A percentile compares a stretch with the other conserved stretches of the same genome.
phyloP scores from a whole-genome alignment of 306 rosid species.

The Cicer arietinum region DNA sequence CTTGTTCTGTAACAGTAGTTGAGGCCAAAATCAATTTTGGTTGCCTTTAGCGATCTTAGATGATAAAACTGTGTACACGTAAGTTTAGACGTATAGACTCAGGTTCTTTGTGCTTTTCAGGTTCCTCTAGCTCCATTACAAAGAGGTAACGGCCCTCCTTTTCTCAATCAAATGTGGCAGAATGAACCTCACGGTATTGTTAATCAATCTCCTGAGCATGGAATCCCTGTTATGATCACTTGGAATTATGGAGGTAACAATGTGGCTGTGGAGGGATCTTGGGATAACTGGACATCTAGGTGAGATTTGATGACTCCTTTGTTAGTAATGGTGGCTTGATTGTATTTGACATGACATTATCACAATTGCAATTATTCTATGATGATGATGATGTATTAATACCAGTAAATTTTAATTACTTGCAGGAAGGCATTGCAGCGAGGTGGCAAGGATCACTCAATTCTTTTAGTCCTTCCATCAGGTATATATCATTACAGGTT shows the following conservation, averaged over 20 bases:
- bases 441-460: slow-evolving; percentile 79
- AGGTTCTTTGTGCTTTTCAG: slow-evolving; percentile 57
- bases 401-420: slow-evolving; percentile 36
- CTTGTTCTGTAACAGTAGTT: not conserved
- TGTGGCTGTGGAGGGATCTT: slow-evolving; percentile 89
- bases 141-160: slow-evolving; percentile 62
- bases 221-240: slow-evolving; percentile 77
- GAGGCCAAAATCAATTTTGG: slow-evolving; percentile 14
- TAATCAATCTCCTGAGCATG: slow-evolving; percentile 69
- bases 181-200: slow-evolving; percentile 54
- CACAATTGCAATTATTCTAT: slow-evolving; percentile 24
- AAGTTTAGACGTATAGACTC: slow-evolving; percentile 15
- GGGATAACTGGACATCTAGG: slow-evolving; percentile 96
- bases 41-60: slow-evolving; percentile 12
- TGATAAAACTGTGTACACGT: not conserved
- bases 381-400: slow-evolving; percentile 21
- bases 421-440: slow-evolving; percentile 80
- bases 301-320: slow-evolving; percentile 41
- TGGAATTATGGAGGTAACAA: slow-evolving; percentile 80
- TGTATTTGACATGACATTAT: slow-evolving; percentile 28
- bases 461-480: slow-evolving; percentile 75
- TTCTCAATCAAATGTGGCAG: slow-evolving; percentile 61
- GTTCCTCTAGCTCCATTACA: slow-evolving; percentile 84
- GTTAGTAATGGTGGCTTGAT: slow-evolving; percentile 17
- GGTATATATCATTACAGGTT: slow-evolving; percentile 88